Evolutionary conservation across 192 early-diverging fungal genomes (phyloP), one percentile per base, ranked within the genome.

Genomic region (Umbelopsis isabellina): DNA sequence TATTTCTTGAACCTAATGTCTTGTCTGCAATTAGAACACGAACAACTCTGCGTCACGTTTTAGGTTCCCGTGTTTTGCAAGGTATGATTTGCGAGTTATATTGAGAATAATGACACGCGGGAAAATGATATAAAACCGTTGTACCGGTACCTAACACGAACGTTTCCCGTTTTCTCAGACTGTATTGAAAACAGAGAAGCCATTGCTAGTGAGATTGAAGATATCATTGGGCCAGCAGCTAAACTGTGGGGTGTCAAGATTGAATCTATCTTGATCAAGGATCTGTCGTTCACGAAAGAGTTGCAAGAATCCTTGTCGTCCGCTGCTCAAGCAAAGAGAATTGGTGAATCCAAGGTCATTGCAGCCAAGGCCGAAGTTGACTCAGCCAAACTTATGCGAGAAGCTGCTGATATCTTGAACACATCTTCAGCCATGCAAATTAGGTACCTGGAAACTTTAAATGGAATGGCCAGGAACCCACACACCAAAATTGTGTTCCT

Each of bases 341-440:
- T 97, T 65, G 96, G 92, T 37, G 89, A 96, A 79, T 88, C 89
- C 69, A 97, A 96, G 85, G 86, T 96, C 78, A 48, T 84, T 87
- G 46, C 68, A 85, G 44, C 89, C 83, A 20, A 86, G 80, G 23
- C 80, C 81, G 23, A 87, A 79, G 67, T 82, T 83, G 22, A 76
- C 80, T 21, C 80, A 49, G 93, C 95, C 8, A 95, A 92, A 70
- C 79, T 97, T 30, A 95, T 96, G 93, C 85, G 94, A 33, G 91
- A 95, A 74, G 95, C 94, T 13, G 90, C 95, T 0, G 92, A 95
- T 72, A 93, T 96, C 53, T 76, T 97, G 44, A 94, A 93, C 79
- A 90, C 91, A 7, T 91, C 91, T 11, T 90, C 88, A 0, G 88
- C 87, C 2, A 88, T 89, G 85, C 70, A 71, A 48, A 96, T 96